Evolutionary conservation across 2,329 filamentous ascomycete species (phyloP).

Genomic region (Sporothrix brasiliensis): DNA sequence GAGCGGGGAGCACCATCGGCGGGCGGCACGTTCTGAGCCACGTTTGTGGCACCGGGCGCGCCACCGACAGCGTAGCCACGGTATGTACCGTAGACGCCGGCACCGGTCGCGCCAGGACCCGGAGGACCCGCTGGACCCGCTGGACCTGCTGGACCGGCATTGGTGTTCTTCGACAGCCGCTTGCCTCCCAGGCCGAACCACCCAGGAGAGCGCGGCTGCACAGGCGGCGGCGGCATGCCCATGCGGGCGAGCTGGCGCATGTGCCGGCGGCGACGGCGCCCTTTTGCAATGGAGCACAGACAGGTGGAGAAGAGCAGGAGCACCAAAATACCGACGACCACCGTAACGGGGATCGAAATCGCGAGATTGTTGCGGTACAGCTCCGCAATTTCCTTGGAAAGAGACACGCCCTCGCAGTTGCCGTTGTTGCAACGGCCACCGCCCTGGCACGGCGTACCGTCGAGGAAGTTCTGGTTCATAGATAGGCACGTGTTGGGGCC

Average conservation of each 20-base stretch:
- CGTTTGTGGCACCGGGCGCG: not conserved
- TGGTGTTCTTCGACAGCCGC: constrained; percentile 1
- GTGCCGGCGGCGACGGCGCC: constrained; percentile 37
- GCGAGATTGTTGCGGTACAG: constrained; percentile 79
- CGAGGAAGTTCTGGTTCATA: constrained; percentile 88
- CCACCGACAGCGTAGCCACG: not conserved
- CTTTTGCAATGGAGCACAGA: constrained; percentile 59
- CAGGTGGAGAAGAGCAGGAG: constrained; percentile 71
- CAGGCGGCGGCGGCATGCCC: constrained; percentile 28
- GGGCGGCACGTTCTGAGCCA: constrained; percentile 4
- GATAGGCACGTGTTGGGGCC: constrained; percentile 67
- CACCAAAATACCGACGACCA: constrained; percentile 71
- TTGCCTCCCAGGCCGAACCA: constrained; percentile 28
- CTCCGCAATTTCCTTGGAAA: constrained; percentile 68
- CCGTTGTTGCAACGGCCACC: constrained; percentile 81
- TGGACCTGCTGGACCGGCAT: not conserved
- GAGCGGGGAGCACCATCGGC: not conserved
- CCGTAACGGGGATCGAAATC: constrained; percentile 78
- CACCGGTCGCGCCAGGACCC: not conserved
- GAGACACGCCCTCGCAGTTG: constrained; percentile 69
- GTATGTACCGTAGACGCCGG: not conserved
- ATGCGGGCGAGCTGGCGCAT: constrained; percentile 20
- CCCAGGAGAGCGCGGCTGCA: not conserved
- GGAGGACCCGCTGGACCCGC: not conserved
- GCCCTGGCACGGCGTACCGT: constrained; percentile 82